Evolutionary conservation across 2,329 filamentous ascomycete species (phyloP).

Genomic region (Furcasterigmium sp.): DNA sequence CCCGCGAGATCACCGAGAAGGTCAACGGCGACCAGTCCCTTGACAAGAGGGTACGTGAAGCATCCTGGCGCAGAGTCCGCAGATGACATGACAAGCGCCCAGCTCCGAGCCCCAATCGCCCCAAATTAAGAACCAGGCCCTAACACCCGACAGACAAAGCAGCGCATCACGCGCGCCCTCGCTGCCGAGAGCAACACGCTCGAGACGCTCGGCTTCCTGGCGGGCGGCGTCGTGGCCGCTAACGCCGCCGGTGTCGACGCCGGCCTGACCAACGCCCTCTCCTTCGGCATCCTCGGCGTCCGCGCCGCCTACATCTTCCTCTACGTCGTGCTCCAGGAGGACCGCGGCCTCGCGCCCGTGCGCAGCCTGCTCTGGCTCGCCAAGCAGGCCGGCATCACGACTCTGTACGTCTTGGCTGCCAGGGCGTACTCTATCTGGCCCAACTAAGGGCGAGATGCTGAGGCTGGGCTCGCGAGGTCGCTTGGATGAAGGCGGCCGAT

Average conservation of each 20-base stretch:
- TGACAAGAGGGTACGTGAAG: slow-evolving; percentile 20
- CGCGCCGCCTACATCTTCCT: slow-evolving; percentile 33
- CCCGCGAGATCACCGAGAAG: slow-evolving; percentile 25
- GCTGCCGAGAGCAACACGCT: slow-evolving; percentile 38
- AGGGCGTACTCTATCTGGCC: slow-evolving; percentile 8
- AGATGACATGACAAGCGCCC: not conserved
- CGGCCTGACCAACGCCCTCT: slow-evolving; percentile 31
- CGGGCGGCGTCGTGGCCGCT: slow-evolving; percentile 37
- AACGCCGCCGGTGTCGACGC: slow-evolving; percentile 34
- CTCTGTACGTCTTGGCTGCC: slow-evolving; percentile 37
- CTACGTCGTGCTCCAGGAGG: slow-evolving; percentile 38
- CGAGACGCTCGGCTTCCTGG: slow-evolving; percentile 38
- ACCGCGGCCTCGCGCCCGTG: slow-evolving; percentile 26
- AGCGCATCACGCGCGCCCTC: slow-evolving; percentile 47
- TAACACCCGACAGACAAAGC: slow-evolving; percentile 36
- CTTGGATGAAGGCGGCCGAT: too few relatives aligned
- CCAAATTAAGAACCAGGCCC: not conserved
- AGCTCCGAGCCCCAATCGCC: not conserved
- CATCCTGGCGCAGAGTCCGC: too few relatives aligned
- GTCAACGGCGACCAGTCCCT: slow-evolving; percentile 24
- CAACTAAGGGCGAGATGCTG: too few relatives aligned
- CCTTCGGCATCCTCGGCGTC: slow-evolving; percentile 31
- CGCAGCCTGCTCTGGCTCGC: slow-evolving; percentile 31
- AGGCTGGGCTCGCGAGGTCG: too few relatives aligned
- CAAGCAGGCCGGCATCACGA: slow-evolving; percentile 24